These are phyloP conservation scores for Camellia granthamiana DNA, from an alignment of 148 eudicot genomes.

Conservation along the genomic window DNA sequence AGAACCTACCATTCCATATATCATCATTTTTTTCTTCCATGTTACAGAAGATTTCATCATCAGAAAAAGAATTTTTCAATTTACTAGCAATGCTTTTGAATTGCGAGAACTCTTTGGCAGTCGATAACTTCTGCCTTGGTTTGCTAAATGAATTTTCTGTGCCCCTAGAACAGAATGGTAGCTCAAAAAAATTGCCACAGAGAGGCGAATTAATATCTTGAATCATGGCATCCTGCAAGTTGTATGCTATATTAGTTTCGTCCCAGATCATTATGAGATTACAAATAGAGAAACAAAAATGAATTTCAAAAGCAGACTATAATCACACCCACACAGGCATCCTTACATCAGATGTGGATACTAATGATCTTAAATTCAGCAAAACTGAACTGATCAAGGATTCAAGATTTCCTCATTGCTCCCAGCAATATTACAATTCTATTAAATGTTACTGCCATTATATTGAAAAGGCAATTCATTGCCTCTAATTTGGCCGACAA, in stretches of 20 bases:
- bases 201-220: constrained; percentile 23
- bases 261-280: background rate
- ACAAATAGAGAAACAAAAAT: no score
- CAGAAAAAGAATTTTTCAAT: constrained; percentile 14
- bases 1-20: constrained; percentile 27
- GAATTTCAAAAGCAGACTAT: no score
- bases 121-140: constrained; percentile 8
- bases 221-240: constrained; percentile 26
- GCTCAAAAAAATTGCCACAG: constrained; percentile 19
- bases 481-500: background rate
- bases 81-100: constrained; percentile 4
- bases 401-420: background rate
- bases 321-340: no score
- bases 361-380: no score
- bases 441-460: background rate
- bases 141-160: constrained; percentile 13
- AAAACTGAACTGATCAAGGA: background rate
- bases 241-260: background rate
- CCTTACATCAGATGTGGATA: no score
- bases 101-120: constrained; percentile 6
- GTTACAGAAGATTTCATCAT: constrained; percentile 26
- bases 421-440: background rate
- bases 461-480: background rate
- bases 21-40: constrained; percentile 13
- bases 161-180: constrained; percentile 23